Conservation (phyloP, 179 eudicot species). For the Corrigiola litoralis region DNA sequence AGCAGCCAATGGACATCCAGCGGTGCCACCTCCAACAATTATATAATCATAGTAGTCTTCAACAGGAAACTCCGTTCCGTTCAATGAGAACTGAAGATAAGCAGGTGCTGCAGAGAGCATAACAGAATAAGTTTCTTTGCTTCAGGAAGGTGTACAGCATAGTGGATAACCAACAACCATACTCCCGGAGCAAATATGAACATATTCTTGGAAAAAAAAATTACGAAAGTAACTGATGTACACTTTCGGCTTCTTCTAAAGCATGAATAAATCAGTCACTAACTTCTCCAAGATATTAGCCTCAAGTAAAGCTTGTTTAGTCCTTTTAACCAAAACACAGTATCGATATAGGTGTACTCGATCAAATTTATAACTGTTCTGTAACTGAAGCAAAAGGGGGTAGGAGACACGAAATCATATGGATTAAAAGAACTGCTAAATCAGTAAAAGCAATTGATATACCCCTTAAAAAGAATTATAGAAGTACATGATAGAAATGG, state of each 20-base stretch:
- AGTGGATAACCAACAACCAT: neutral
- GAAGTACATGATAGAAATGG: too few species aligned
- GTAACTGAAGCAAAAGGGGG: too few species aligned
- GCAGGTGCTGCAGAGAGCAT: constrained; percentile 48
- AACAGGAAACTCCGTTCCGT: constrained; percentile 63
- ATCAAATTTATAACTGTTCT: too few species aligned
- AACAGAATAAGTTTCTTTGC: constrained; percentile 1
- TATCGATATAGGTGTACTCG: too few species aligned
- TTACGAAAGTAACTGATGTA: neutral
- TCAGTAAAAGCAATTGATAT: too few species aligned
- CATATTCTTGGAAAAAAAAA: neutral
- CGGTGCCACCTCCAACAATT: constrained; percentile 86
- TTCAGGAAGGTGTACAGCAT: neutral
- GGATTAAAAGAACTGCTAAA: too few species aligned
- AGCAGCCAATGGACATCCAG: constrained; percentile 91
- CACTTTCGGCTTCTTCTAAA: neutral
- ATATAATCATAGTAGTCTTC: constrained; percentile 75
- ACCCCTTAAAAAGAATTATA: too few species aligned
- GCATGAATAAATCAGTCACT: neutral
- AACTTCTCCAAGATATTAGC: neutral
- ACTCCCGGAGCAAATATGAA: neutral
- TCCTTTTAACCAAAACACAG: too few species aligned
- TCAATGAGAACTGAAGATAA: constrained; percentile 50
- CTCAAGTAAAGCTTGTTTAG: too few species aligned
- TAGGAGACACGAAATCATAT: too few species aligned